These are phyloP conservation scores for Schoenoplectus tabernaemontani DNA, from an alignment of 202 grass and related monocot species.

Conservation along the genomic window DNA sequence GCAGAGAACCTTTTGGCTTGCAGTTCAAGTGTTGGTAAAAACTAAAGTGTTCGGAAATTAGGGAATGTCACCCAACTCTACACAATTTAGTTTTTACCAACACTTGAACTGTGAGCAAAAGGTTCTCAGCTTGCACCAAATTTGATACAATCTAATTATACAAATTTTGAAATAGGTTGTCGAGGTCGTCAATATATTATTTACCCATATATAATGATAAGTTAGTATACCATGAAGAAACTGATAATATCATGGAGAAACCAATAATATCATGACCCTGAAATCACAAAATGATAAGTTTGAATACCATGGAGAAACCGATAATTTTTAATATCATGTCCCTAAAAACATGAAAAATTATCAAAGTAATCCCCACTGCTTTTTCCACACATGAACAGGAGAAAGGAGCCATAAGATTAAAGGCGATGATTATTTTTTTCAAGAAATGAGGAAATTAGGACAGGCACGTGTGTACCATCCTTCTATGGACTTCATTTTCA, in stretches of 20 bases:
- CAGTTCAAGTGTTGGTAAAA: no score
- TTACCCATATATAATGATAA: neutral
- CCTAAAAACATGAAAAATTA: neutral
- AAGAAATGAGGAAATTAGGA: neutral
- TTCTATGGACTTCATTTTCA: neutral
- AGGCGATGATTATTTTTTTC: neutral
- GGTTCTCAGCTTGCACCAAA: neutral
- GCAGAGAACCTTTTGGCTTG: no score
- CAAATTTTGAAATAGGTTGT: neutral
- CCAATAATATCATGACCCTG: neutral
- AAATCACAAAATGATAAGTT: neutral
- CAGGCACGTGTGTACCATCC: neutral
- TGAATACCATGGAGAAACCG: no score
- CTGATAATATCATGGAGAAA: neutral
- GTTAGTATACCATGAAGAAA: no score
- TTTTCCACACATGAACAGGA: neutral
- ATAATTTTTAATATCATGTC: no score
- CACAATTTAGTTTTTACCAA: neutral
- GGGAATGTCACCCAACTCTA: no score
- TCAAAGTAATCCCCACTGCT: neutral
- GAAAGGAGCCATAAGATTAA: neutral
- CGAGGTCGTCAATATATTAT: neutral
- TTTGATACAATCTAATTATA: neutral
- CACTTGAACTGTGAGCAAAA: neutral
- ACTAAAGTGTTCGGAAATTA: no score